Evolutionary conservation across 192 early-diverging fungal genomes (phyloP).

Genomic region (Mortierella antarctica): DNA sequence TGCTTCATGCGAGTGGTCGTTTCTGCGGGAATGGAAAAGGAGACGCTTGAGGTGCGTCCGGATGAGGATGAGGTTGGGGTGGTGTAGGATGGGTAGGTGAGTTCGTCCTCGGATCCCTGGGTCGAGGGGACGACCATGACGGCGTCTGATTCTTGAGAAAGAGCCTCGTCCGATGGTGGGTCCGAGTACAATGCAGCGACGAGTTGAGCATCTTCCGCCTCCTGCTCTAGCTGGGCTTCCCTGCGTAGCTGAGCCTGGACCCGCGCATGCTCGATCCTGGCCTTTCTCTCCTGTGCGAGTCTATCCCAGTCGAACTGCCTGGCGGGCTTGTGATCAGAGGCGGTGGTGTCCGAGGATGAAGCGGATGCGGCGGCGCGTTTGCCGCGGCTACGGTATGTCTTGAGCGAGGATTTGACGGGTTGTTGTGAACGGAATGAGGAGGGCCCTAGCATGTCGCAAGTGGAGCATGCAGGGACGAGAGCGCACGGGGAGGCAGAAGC

Average conservation of each 20-base stretch:
- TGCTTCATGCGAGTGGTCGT: background rate
- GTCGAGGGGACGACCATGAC: background rate
- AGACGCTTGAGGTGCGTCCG: background rate
- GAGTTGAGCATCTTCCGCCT: background rate
- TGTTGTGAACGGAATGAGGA: conserved; percentile 37
- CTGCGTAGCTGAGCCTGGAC: background rate
- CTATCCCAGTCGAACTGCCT: conserved; percentile 35
- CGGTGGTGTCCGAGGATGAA: background rate
- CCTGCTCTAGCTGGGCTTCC: background rate
- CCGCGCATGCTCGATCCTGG: conserved; percentile 5
- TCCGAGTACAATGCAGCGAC: conserved; percentile 18
- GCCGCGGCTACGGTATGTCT: conserved; percentile 32
- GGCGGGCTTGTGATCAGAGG: background rate
- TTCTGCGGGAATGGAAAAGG: background rate
- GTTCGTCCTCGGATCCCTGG: conserved; percentile 5
- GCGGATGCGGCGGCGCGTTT: conserved; percentile 4
- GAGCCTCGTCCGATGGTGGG: background rate
- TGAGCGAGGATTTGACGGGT: conserved; percentile 19
- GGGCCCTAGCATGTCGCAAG: conserved; percentile 43
- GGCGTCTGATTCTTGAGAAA: background rate
- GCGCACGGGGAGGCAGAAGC: background rate
- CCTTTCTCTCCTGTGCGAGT: conserved; percentile 32
- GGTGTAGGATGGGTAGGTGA: background rate
- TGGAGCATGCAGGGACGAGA: background rate
- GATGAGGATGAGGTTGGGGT: too few relatives aligned